Evolutionary conservation across 345 rosid genomes (phyloP), one percentile per base, ranked within the genome.

Genomic region (Pistacia integerrima): DNA sequence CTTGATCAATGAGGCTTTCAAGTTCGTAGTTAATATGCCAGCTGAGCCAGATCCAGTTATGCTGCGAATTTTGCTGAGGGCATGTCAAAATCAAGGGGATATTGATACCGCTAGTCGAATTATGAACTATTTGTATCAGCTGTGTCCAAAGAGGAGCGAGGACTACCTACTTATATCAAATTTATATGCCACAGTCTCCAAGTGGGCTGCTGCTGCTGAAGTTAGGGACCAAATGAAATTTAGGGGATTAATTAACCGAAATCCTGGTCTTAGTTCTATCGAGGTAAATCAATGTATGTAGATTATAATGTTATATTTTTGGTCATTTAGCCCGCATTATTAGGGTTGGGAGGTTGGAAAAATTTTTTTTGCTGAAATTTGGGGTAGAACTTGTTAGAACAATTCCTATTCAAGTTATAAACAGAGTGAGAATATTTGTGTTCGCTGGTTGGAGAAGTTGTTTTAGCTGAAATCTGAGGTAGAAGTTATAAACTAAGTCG

Each of bases 251-350:
- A 41, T 14, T 52, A 86, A 76, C 62, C 78, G 77, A 69, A 72
- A 82, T 25, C 87, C 84, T 4, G 91, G 89, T 12, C 63, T 61
- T 64, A 86, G 88, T 82, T 86, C 73, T 69, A 59, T 84, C 8
- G 88, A 80, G 70, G 71, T 68, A 30, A 68, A 57, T 30, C 48
- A 30, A 30, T 30, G 33, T 30, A 1, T 30, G 3, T 30, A 28
- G 11, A 11, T 18, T 41, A 8, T 4, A 11, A 36, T 64, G 46
- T 64, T 64, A 64, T 5, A 64, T 35, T 10, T 46, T 4, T 10
- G n/a, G n/a, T 61, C 36, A 61, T 11, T 61, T 28, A 11, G 16
- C 35, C 64, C 3, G 61, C 61, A n/a, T 18, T 30, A 30, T 30
- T 30, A 2, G 33, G 33, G 33, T 2, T 30, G 3, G 33, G 33